Evolutionary conservation across 2,329 filamentous ascomycete species (phyloP).

Genomic region (Pestalotiopsis sp.): DNA sequence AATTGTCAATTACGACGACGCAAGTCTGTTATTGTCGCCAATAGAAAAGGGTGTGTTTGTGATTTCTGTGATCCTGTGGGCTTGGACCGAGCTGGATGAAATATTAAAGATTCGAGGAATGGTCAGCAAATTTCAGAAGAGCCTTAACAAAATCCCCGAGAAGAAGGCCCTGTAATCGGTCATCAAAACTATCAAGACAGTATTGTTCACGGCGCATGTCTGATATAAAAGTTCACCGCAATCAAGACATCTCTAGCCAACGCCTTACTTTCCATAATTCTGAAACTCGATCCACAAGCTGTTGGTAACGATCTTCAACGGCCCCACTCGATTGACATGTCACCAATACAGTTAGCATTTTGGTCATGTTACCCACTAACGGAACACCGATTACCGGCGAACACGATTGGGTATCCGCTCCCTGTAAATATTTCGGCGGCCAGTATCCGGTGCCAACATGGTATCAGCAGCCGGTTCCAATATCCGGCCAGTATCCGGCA

Average conservation of each 20-base stretch:
- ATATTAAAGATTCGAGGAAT: slow-evolving; percentile 8
- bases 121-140: slow-evolving; percentile 1
- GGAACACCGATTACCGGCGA: background rate
- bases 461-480: background rate
- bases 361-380: background rate
- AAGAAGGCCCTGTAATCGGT: background rate
- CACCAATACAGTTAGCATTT: background rate
- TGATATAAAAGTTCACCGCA: background rate
- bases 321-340: background rate
- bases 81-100: slow-evolving; percentile 8
- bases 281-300: background rate
- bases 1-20: background rate
- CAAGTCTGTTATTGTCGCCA: background rate
- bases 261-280: background rate
- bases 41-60: background rate
- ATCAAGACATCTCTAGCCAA: background rate
- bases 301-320: background rate
- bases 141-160: background rate
- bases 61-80: background rate
- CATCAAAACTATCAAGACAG: background rate
- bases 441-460: background rate
- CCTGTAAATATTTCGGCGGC: too few species aligned
- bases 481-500: background rate
- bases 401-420: background rate
- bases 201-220: too few species aligned